Percentiles rank a stretch among this genome's conserved stretches.
phyloP scores from a whole-genome alignment of 2,329 filamentous ascomycete species.

The Gyromitra esculenta region DNA sequence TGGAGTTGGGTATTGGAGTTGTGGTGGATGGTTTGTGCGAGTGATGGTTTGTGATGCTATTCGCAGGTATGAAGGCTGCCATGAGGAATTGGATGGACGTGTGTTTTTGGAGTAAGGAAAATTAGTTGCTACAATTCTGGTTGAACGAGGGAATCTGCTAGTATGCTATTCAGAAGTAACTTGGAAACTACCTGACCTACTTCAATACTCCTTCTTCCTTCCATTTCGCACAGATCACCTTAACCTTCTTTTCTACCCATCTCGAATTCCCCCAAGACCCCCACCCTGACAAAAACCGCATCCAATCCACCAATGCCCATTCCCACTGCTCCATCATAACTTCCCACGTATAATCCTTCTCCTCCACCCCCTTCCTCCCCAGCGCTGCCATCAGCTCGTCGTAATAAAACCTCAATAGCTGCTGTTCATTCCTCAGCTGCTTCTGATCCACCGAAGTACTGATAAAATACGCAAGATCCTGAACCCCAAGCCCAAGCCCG shows the following conservation, averaged over 20 bases:
- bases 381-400: constrained; percentile 42
- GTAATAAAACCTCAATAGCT: constrained; percentile 66
- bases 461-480: constrained; percentile 68
- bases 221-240: constrained; percentile 46
- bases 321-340: constrained; percentile 71
- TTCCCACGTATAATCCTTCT: constrained; percentile 66
- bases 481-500: constrained; percentile 71
- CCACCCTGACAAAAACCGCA: constrained; percentile 59
- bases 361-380: constrained; percentile 14
- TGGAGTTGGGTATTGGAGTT: too few species aligned
- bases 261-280: constrained; percentile 56
- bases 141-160: background rate
- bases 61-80: background rate
- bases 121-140: background rate
- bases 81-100: too few species aligned
- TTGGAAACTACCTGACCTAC: background rate
- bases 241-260: constrained; percentile 48
- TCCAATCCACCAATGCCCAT: constrained; percentile 74
- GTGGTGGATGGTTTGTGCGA: background rate
- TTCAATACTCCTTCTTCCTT: constrained; percentile 20
- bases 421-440: constrained; percentile 60
- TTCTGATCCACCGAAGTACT: constrained; percentile 59
- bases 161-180: background rate
- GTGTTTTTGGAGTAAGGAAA: too few species aligned
- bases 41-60: background rate